These are phyloP conservation scores for Pezicula carpinea DNA, from an alignment of 2,329 filamentous ascomycete species.

Conservation along the genomic window DNA sequence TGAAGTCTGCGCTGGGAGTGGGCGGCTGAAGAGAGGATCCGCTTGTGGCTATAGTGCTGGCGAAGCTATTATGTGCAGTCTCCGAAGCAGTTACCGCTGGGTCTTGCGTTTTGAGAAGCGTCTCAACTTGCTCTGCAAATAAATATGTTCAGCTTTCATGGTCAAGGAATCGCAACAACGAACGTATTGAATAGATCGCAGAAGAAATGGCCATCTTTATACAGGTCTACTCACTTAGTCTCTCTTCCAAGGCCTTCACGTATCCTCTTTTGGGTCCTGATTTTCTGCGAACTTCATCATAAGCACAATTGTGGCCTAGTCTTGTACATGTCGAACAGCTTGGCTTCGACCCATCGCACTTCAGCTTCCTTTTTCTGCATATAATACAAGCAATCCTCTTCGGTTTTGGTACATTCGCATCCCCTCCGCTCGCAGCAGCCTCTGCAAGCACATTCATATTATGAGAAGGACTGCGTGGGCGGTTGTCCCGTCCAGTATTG, in stretches of 20 bases:
- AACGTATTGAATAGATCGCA: slow-evolving; percentile 6
- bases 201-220: slow-evolving; percentile 51
- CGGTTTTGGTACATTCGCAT: slow-evolving; percentile 66
- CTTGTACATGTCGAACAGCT: slow-evolving; percentile 63
- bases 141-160: slow-evolving; percentile 8
- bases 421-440: slow-evolving; percentile 36
- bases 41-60: slow-evolving; percentile 12
- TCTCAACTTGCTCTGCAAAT: slow-evolving; percentile 80
- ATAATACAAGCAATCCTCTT: slow-evolving; percentile 95
- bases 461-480: slow-evolving; percentile 26
- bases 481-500: slow-evolving; percentile 25
- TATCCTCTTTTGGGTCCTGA: slow-evolving; percentile 69
- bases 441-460: slow-evolving; percentile 30
- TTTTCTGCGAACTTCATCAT: slow-evolving; percentile 67
- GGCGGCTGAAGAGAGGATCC: slow-evolving; percentile 13
- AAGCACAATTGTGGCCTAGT: slow-evolving; percentile 61
- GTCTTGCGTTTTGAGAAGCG: slow-evolving; percentile 77
- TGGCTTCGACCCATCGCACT: slow-evolving; percentile 62
- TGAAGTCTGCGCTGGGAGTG: slow-evolving; percentile 34
- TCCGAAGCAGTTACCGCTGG: slow-evolving; percentile 25
- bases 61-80: slow-evolving; percentile 14
- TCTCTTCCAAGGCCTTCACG: slow-evolving; percentile 73
- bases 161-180: slow-evolving; percentile 10
- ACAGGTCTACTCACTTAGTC: slow-evolving; percentile 70
- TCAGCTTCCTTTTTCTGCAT: slow-evolving; percentile 85